These are phyloP conservation scores for Aspergillus bombycis DNA, from an alignment of 2,329 filamentous ascomycete species.

Conservation along the genomic window DNA sequence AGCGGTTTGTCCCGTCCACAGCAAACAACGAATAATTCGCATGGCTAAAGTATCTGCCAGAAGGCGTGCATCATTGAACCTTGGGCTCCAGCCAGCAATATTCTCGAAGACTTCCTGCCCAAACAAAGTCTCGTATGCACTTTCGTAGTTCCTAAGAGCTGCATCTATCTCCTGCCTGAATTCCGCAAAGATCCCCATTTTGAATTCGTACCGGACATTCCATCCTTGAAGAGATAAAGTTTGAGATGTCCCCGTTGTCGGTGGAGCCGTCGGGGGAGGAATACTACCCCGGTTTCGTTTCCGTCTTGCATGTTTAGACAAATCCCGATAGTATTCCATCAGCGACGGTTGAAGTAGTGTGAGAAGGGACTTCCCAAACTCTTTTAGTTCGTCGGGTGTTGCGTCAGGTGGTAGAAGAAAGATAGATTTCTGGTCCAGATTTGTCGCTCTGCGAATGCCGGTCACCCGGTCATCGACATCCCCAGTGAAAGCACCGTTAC, in stretches of 20 bases:
- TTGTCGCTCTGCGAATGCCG: conserved; percentile 76
- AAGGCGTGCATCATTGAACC: conserved; percentile 91
- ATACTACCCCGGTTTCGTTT: conserved; percentile 80
- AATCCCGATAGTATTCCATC: conserved; percentile 88
- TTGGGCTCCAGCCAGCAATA: conserved; percentile 84
- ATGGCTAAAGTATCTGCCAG: conserved; percentile 81
- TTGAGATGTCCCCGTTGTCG: conserved; percentile 81
- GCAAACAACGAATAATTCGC: conserved; percentile 76
- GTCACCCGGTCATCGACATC: conserved; percentile 76
- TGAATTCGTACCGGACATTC: conserved; percentile 95
- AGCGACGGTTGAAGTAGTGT: conserved; percentile 72
- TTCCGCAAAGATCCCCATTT: conserved; percentile 85
- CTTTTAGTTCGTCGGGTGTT: conserved; percentile 70
- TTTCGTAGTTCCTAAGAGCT: conserved; percentile 81
- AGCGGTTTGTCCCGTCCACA: conserved; percentile 80
- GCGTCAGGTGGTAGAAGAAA: conserved; percentile 80
- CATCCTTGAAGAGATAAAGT: conserved; percentile 83
- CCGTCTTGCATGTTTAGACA: conserved; percentile 87
- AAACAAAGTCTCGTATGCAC: conserved; percentile 81
- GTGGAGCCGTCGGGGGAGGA: conserved; percentile 79
- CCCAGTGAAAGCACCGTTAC: conserved; percentile 61
- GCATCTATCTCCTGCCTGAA: conserved; percentile 92
- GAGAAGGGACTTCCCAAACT: conserved; percentile 74
- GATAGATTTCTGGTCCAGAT: conserved; percentile 79
- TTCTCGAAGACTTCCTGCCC: conserved; percentile 83